phyloP scores from a whole-genome alignment of 164 flowering plant genomes.

The Platanus orientalis region DNA sequence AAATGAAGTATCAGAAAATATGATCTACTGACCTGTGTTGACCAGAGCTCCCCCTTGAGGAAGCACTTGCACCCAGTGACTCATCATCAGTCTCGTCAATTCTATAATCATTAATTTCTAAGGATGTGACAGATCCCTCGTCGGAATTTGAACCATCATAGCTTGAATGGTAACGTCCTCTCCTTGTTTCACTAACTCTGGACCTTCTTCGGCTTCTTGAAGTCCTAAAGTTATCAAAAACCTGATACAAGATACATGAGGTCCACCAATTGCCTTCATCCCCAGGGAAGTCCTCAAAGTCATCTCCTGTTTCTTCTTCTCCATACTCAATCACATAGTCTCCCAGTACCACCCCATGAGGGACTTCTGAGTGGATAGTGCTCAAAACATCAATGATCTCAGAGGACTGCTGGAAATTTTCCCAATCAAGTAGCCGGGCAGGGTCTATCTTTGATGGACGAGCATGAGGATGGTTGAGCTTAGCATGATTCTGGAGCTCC shows the following conservation, averaged over 20 bases:
- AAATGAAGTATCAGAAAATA: neutral
- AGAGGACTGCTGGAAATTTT: conserved; percentile 90
- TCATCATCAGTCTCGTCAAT: conserved; percentile 70
- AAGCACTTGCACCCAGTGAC: conserved; percentile 32
- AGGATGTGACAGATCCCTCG: conserved; percentile 79
- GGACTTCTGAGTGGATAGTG: conserved; percentile 89
- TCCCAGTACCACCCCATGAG: conserved; percentile 89
- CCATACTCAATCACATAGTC: conserved; percentile 98
- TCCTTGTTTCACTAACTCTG: conserved; percentile 51
- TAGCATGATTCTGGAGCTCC: conserved; percentile 75
- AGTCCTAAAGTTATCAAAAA: conserved; percentile 77
- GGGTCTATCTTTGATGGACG: conserved; percentile 94
- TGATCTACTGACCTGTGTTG: conserved; percentile 59
- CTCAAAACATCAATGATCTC: conserved; percentile 92
- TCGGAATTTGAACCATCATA: conserved; percentile 74
- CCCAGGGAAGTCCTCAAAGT: conserved; percentile 80
- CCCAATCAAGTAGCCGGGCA: conserved; percentile 90
- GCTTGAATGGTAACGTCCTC: conserved; percentile 59
- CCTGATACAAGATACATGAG: conserved; percentile 84
- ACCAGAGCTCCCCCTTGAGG: conserved; percentile 42
- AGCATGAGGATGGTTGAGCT: conserved; percentile 71
- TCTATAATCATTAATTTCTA: conserved; percentile 62
- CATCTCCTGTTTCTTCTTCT: conserved; percentile 72
- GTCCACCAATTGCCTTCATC: conserved; percentile 96
- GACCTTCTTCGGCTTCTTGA: conserved; percentile 84